phyloP scores from a whole-genome alignment of 2,329 filamentous ascomycete species.

The Cercospora janseana region DNA sequence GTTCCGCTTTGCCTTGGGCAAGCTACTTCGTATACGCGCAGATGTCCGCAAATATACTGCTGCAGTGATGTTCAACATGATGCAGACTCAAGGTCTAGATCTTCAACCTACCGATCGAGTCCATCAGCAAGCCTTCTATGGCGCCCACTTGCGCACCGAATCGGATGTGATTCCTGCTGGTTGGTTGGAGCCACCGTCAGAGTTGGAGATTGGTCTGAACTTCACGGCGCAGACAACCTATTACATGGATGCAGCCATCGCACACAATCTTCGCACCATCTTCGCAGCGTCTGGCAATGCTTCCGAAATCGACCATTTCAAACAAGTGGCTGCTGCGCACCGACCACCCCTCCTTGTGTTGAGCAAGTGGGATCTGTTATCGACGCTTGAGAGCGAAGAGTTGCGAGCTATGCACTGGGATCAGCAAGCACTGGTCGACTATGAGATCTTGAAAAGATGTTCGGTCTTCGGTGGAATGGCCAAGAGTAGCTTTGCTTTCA shows the following conservation, averaged over 20 bases:
- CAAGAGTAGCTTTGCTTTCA: slow-evolving; percentile 48
- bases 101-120: slow-evolving; percentile 23
- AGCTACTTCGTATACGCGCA: slow-evolving; percentile 17
- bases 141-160: slow-evolving; percentile 40
- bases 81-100: slow-evolving; percentile 24
- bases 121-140: slow-evolving; percentile 35
- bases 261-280: slow-evolving; percentile 33
- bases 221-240: slow-evolving; percentile 36
- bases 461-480: slow-evolving; percentile 45
- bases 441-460: slow-evolving; percentile 49
- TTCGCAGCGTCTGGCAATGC: slow-evolving; percentile 47
- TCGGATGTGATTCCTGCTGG: slow-evolving; percentile 33
- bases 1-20: slow-evolving; percentile 24
- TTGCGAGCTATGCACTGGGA: slow-evolving; percentile 47
- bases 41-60: slow-evolving; percentile 33
- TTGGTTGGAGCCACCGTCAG: slow-evolving; percentile 22
- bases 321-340: slow-evolving; percentile 35
- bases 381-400: slow-evolving; percentile 35
- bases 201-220: slow-evolving; percentile 24
- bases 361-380: slow-evolving; percentile 45
- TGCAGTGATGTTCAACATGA: slow-evolving; percentile 33
- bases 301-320: slow-evolving; percentile 40
- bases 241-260: slow-evolving; percentile 38
- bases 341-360: slow-evolving; percentile 42
- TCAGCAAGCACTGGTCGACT: slow-evolving; percentile 51